Percentiles rank a stretch among this genome's conserved stretches.
Conservation (phyloP, 495 filamentous ascomycete genomes). For the Hypoxylon subgilvum region DNA sequence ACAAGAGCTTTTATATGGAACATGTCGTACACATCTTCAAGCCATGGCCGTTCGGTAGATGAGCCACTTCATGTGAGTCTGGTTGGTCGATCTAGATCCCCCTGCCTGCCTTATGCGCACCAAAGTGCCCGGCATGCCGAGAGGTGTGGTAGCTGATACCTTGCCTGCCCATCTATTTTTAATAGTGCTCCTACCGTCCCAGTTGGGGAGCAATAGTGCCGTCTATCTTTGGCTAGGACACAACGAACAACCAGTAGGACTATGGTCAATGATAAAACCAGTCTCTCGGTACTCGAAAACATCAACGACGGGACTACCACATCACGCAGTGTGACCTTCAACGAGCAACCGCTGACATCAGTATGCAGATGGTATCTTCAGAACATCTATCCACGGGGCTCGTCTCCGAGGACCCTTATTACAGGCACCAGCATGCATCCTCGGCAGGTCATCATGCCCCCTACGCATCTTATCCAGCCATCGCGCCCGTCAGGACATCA, state of each 20-base stretch:
- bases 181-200: constrained; percentile 1
- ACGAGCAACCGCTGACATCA: constrained; percentile 12
- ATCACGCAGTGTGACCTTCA: not conserved
- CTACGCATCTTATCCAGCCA: constrained; percentile 31
- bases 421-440: constrained; percentile 23
- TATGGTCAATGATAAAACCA: constrained; percentile 24
- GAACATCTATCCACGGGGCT: constrained; percentile 33
- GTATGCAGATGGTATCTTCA: constrained; percentile 33
- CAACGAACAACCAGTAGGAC: constrained; percentile 5
- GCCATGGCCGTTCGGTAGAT: constrained; percentile 29
- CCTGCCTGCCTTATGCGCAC: not conserved
- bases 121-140: constrained; percentile 7
- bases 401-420: constrained; percentile 33
- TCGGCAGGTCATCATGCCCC: constrained; percentile 25
- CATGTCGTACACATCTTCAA: constrained; percentile 32
- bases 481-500: constrained; percentile 22
- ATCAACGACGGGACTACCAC: not conserved
- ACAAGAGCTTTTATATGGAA: constrained; percentile 34
- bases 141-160: constrained; percentile 10
- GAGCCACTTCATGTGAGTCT: constrained; percentile 36
- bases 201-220: constrained; percentile 8
- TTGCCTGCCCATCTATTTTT: constrained; percentile 27
- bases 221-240: constrained; percentile 6
- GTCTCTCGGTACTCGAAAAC: constrained; percentile 3
- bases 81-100: constrained; percentile 24